A percentile compares a stretch with the other conserved stretches of the same genome.
phyloP scores from a whole-genome alignment of 805 yeast genomes.

The Candida sakaeoensis region DNA sequence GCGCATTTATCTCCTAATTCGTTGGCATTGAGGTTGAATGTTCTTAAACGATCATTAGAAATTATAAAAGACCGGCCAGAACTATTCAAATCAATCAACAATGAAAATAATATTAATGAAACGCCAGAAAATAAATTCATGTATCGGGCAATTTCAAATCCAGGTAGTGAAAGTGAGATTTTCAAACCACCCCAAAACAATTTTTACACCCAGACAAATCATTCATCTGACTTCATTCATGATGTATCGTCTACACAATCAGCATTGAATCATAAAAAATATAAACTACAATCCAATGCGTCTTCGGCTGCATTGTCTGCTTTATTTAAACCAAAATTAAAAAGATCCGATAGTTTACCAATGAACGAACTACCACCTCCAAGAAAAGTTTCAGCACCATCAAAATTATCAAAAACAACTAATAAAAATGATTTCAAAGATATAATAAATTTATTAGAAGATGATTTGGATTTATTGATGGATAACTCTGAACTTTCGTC shows the following conservation, averaged over 20 bases:
- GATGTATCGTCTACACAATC: conserved; percentile 4
- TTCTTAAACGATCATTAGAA: conserved; percentile 71
- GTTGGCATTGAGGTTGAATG: conserved; percentile 68
- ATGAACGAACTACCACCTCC: conserved; percentile 10
- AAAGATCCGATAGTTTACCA: conserved; percentile 37
- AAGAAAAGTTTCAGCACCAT: conserved; percentile 4
- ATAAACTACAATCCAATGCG: conserved; percentile 37
- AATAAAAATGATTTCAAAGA: conserved; percentile 41
- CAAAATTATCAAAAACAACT: conserved; percentile 4
- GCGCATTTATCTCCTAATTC: conserved; percentile 81
- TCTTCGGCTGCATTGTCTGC: conserved; percentile 48
- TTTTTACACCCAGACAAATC: conserved; percentile 5
- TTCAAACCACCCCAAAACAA: not conserved
- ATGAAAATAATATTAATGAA: conserved; percentile 1
- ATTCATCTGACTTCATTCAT: conserved; percentile 4
- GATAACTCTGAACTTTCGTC: conserved; percentile 43
- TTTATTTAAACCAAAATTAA: conserved; percentile 35
- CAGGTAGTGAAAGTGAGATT: not conserved
- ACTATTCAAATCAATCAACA: conserved; percentile 23
- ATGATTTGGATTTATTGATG: conserved; percentile 23
- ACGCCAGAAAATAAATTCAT: not conserved
- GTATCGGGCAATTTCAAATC: conserved; percentile 8
- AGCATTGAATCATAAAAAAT: conserved; percentile 7
- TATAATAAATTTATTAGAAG: conserved; percentile 46
- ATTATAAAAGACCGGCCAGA: conserved; percentile 65